Base-by-base conservation (phyloP, 768 basidiomycete species). In the Naganishia antarctica region DNA sequence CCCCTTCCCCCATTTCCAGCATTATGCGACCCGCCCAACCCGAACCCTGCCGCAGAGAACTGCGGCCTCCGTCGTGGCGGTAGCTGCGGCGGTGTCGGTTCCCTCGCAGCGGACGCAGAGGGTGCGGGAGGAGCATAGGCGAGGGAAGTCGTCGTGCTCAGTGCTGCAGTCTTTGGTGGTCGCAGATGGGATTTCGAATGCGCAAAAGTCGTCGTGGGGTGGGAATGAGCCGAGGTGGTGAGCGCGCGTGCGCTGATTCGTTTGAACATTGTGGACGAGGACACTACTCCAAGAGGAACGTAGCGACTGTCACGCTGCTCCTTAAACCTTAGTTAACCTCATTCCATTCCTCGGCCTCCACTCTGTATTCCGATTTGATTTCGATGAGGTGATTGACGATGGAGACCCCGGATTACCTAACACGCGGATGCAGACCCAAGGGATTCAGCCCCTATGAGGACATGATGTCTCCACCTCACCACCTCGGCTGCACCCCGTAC, bases 1-100 rank as follows among this genome's bases (percentile, higher is more conserved):
- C 66, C 68, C 71, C 60, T 65, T 64, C 41, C 61, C 66, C 48
- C 66, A 46, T 59, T 25, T 11, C 12, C 31, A 18, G 13, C 15
- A n/a, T 21, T 44, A 41, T n/a, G 43, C 12, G 31, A 23, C 45
- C 63, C 53, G 28, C 53, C 34, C 18, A 73, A 23, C 15, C 73
- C 73, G 46, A 74, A 74, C 16, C 73, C 73, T 1, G 69, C 71
- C 0, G 71, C 70, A 50, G 63, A 64, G 53, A 71, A 74, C 16
- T 64, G 67, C 15, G 73, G 73, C 49, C 67, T 53, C 15, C 73
- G 64, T 18, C 70, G 60, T 8, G 64, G 61, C 6, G 73, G 73
- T 21, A 74, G 61, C 50, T 67, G 60, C 2, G 72, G 72, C 25
- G 72, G 66, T 21, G 57, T 47, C 1, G 72, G 72, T 26, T 57